Base-by-base conservation (phyloP, 768 basidiomycete genomes). In the Rubroboletus pulcherrimus region DNA sequence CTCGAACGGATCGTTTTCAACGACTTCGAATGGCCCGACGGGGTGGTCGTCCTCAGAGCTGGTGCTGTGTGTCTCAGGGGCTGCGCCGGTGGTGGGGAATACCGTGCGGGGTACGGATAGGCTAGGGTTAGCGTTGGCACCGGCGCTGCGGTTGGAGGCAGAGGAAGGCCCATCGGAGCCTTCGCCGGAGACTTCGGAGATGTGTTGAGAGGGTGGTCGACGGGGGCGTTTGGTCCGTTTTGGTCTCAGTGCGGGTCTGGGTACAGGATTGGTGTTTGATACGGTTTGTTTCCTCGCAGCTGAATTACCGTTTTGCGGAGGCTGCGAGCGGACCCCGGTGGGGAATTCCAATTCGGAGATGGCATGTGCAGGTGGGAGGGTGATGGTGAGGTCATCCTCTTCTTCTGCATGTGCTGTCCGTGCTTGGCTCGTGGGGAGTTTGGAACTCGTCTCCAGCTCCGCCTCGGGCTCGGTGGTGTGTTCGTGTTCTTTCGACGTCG, bases 291-390 rank as follows among this genome's bases (percentile, higher is more conserved):
- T 49, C 35, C 26, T 37, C n/a, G 35, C n/a, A 10, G 40, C 30
- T 19, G 37, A 6, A 31, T 55, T 30, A 4, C 51, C 51, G n/a
- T 53, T 53, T 4, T 45, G 40, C 26, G 51, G 43, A 24, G 43
- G 34, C 21, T 39, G 58, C 0, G 53, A 40, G 37, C 40, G 66
- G 21, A 61, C 52, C 7, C 49, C 49, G 1, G 69, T 71, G 11
- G 70, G 70, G 9, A 73, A 15, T 1, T 54, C 37, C 11, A 70
- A 4, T 24, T 71, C 70, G 11, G 70, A 43, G 29, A 71, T 70
- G 53, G 64, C 54, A 12, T 73, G 64, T 9, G 66, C 62, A 3
- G 67, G 64, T 5, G 69, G 67, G 26, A 67, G 33, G 11, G 56
- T 21, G 52, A 71, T 48, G 15, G 61, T 62, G 31, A 68, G 49